Base-by-base conservation (phyloP, 2,329 filamentous ascomycete species). In the Venturia pyrina region DNA sequence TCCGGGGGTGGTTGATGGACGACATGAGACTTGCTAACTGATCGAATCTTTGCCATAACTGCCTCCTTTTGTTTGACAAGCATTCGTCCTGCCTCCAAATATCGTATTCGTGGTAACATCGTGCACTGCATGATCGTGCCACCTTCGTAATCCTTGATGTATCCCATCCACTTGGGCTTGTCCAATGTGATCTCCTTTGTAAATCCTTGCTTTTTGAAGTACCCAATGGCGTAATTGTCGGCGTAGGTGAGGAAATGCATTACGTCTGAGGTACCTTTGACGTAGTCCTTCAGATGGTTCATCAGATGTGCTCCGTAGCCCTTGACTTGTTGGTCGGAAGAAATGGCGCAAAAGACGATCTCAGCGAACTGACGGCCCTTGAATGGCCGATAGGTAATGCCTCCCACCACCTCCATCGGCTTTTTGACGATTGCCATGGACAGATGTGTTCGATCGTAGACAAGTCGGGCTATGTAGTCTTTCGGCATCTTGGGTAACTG, bases 231-330 rank as follows among this genome's bases (percentile, higher is more conserved):
- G 73, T 98, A 98, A 76, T 99, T 99, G 77, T 99, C 95, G 69
- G 95, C 95, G 73, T 99, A 99, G 1, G 95, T 99, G 2, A 99
- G 83, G 77, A 99, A 99, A 77, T 99, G 93, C 93, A 97, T 98
- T 61, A 99, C 93, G 70, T 93, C 88, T 65, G 91, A 96, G 0
- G 93, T 97, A 7, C 93, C 93, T 77, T 96, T 97, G 75, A 99
- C 95, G 72, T 97, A 99, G 79, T 99, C 87, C 78, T 99, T 99
- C 59, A 99, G 80, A 75, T 99, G 95, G 1, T 91, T 93, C 95
- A 99, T 99, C 24, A 99, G 82, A 81, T 98, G 93, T 13, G 95
- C 93, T 69, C 95, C 95, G 74, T 99, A 99, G 43, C 95, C 95
- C 78, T 98, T 99, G 71, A 99, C 95, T 77, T 99, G 95, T 77